Evolutionary conservation across 495 filamentous ascomycete genomes (phyloP).

Genomic region (Margaritispora aquatica): DNA sequence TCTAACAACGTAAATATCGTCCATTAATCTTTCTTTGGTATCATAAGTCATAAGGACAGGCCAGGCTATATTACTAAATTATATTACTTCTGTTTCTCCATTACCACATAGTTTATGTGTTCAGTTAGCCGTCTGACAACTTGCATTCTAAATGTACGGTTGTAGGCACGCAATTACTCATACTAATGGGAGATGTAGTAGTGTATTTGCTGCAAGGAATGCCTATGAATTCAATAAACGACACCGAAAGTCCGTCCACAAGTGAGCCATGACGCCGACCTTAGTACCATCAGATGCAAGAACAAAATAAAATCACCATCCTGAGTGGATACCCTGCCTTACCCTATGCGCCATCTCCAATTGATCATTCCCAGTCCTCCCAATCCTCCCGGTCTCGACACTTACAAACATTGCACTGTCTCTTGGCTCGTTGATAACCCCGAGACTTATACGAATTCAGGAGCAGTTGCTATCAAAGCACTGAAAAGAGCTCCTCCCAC

Average conservation of each 20-base stretch:
- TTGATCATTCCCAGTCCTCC: conserved; percentile 4
- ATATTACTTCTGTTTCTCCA: too few species aligned
- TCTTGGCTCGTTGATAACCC: too few species aligned
- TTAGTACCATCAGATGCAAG: conserved; percentile 18
- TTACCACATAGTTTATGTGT: too few species aligned
- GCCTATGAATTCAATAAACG: conserved; percentile 5
- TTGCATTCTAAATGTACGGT: background rate
- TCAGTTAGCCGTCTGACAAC: too few species aligned
- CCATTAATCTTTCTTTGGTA: too few species aligned
- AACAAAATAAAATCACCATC: conserved; percentile 8
- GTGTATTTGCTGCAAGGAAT: conserved; percentile 15
- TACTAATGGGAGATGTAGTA: background rate
- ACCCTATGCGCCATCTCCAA: background rate
- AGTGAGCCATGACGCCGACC: conserved; percentile 12
- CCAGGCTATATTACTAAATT: too few species aligned
- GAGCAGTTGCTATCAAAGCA: conserved; percentile 35
- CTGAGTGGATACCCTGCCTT: conserved; percentile 6
- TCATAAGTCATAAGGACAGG: too few species aligned
- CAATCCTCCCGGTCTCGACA: conserved; percentile 13
- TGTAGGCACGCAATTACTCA: background rate
- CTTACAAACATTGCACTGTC: too few species aligned
- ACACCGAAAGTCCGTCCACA: conserved; percentile 9
- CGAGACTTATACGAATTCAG: conserved; percentile 24
- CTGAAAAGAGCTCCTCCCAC: conserved; percentile 29
- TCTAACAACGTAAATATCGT: too few species aligned